Percentiles rank a stretch among this genome's conserved stretches.
phyloP scores from a whole-genome alignment of 148 eudicot genomes.

The Bassia scoparia region DNA sequence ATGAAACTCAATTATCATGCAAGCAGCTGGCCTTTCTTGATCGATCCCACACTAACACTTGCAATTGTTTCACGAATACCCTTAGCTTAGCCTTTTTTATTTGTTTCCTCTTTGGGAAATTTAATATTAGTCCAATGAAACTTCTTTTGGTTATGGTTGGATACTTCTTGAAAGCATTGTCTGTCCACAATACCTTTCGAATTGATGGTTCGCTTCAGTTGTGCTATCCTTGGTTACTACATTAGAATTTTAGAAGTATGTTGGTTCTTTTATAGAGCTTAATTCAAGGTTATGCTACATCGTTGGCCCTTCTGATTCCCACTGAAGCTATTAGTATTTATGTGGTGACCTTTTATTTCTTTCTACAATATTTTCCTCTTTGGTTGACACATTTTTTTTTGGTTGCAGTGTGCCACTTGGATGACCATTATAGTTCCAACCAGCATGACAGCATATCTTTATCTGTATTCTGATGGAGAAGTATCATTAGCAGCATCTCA shows the following conservation, averaged over 20 bases:
- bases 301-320: not conserved
- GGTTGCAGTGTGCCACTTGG: slow-evolving; percentile 94
- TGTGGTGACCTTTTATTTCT: not conserved
- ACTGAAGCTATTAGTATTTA: not conserved
- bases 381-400: not conserved
- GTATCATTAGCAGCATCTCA: slow-evolving; percentile 95
- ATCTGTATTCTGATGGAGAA: slow-evolving; percentile 98
- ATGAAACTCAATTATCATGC: not conserved
- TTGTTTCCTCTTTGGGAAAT: not conserved
- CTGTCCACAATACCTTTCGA: not conserved
- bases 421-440: slow-evolving; percentile 96
- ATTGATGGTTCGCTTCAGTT: not conserved
- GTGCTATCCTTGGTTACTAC: not conserved
- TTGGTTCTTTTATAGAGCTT: not conserved
- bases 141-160: not conserved
- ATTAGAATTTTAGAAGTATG: not conserved
- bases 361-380: not conserved
- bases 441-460: slow-evolving; percentile 99
- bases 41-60: not conserved
- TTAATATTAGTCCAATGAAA: not conserved
- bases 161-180: not conserved
- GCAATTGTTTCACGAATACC: not conserved
- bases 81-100: not conserved
- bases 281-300: not conserved
- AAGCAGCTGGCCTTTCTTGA: not conserved